Base-by-base conservation (phyloP, 1,139 yeast genomes). In the Zygosaccharomyces pseudobailii region DNA sequence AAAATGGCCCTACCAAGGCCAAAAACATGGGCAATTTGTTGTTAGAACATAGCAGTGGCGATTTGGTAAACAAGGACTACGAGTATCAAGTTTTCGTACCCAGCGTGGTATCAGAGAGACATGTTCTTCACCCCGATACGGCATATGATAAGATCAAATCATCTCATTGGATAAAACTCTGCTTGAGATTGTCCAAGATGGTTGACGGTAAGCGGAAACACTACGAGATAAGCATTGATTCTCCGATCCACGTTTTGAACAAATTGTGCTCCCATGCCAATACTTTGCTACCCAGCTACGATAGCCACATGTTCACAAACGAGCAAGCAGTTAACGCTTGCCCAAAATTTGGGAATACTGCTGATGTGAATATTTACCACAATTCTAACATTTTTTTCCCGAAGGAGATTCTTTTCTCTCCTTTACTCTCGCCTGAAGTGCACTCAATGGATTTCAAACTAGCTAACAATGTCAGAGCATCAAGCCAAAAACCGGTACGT, bases 151-250 rank as follows among this genome's bases (percentile, higher is more conserved):
- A 81, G 57, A 87, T 92, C 54, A 87, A 87, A 66, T 76, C 90
- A 6, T 92, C 87, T 59, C 98, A 92, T 68, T 90, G 97, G 97
- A 80, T 92, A 57, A 92, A 90, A 66, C 78, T 92, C 10, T 84
- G 94, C 52, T 68, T 92, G 45, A 72, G 97, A 44, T 73, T 92
- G 25, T 86, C 95, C 10, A 79, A 78, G 55, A 64, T 73, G 8
- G 81, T 83, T 46, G 71, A 72, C 42, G 78, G 71, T 40, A 84
- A 77, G 68, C 70, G 94, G 33, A 90, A 89, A 63, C 96, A 88
- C 64, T 92, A 85, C 62, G 97, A 92, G 68, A 84, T 92, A 40
- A 88, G 59, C 50, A 89, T 92, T 52, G 97, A 92, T 65, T 86
- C 96, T 5, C 98, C 98, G 3, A 80, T 92, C 52, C 94, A 85